Percentiles rank a stretch among this genome's conserved stretches.
Evolutionary conservation across 2,329 filamentous ascomycete species (phyloP).

Genomic region (Cyphellophora europaea): DNA sequence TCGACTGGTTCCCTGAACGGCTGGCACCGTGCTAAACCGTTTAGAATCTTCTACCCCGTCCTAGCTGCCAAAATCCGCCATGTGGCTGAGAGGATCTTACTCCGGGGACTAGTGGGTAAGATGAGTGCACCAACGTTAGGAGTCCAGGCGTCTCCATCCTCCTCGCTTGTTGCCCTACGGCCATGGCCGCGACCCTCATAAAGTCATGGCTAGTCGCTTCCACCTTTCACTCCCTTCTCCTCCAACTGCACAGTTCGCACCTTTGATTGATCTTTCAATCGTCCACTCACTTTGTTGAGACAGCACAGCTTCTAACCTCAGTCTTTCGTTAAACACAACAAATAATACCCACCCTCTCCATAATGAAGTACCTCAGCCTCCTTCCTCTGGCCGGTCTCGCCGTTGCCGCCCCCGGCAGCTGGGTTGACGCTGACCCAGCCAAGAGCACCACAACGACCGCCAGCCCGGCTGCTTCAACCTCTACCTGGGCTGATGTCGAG

Average conservation of each 20-base stretch:
- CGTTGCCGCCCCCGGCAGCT: neutral
- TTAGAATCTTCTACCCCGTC: no score
- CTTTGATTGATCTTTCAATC: constrained; percentile 20
- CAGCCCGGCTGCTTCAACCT: neutral
- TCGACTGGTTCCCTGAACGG: no score
- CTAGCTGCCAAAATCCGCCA: no score
- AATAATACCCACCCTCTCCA: constrained; percentile 14
- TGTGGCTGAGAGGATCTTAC: no score
- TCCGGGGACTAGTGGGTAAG: no score
- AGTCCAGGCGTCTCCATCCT: no score
- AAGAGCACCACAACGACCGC: neutral
- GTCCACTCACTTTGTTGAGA: constrained; percentile 16
- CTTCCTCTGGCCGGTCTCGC: neutral
- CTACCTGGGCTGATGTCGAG: constrained; percentile 1
- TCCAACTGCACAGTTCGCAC: neutral
- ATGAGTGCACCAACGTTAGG: no score
- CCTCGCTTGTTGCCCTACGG: no score
- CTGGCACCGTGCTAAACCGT: no score
- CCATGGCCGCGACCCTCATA: no score
- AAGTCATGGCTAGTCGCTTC: no score
- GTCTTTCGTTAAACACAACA: constrained; percentile 15
- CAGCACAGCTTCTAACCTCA: constrained; percentile 11
- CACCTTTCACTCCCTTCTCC: no score
- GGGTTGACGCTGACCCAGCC: neutral
- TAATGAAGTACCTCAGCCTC: constrained; percentile 1